These are phyloP conservation scores for Brassica rapa DNA, from an alignment of 345 rosid genomes.

Conservation along the genomic window DNA sequence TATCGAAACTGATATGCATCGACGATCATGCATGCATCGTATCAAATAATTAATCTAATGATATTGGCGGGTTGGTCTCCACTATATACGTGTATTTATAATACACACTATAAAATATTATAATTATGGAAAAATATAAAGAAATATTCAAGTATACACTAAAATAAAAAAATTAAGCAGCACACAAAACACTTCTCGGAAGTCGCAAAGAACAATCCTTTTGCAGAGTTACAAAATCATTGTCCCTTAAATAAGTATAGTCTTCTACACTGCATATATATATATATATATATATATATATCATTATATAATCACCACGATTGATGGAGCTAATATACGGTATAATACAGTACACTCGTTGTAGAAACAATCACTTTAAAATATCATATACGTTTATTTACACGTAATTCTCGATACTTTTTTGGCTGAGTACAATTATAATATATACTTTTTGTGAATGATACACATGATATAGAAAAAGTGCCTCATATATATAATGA, in stretches of 20 bases:
- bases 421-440: background rate
- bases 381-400: background rate
- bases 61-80: slow-evolving; percentile 26
- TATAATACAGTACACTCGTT: background rate
- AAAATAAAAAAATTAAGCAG: background rate
- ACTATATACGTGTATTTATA: slow-evolving; percentile 14
- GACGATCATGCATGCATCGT: slow-evolving; percentile 34
- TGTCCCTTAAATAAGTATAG: slow-evolving; percentile 23
- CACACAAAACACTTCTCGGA: slow-evolving; percentile 21
- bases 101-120: background rate
- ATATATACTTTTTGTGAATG: background rate
- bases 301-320: slow-evolving; percentile 11
- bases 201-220: slow-evolving; percentile 31
- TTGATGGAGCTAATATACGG: background rate
- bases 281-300: background rate
- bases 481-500: background rate
- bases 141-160: background rate
- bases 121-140: background rate
- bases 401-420: background rate
- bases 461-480: background rate
- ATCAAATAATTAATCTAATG: background rate
- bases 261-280: background rate
- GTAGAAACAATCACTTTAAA: background rate
- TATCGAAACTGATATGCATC: slow-evolving; percentile 22
- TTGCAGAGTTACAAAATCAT: slow-evolving; percentile 36